Evolutionary conservation across 2,329 filamentous ascomycete species (phyloP), one percentile per base, ranked within the genome.

Genomic region (Cladosporium phlei): DNA sequence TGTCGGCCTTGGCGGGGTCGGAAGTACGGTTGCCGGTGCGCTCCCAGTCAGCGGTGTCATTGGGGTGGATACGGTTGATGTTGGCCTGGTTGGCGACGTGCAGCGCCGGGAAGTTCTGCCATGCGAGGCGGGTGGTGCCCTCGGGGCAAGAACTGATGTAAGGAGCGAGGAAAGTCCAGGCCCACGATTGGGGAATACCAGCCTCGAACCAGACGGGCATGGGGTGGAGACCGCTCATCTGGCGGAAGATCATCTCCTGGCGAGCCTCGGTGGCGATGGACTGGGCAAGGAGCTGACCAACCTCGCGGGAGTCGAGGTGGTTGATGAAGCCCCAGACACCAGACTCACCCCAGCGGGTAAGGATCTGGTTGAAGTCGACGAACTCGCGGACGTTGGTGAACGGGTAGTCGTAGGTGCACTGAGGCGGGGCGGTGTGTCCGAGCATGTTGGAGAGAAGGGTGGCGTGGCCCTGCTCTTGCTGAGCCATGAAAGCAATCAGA

Each of bases 341-440:
- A 9, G 83, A 78, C 64, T 93, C 87, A 38, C 86, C 86, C 66
- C 78, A 88, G 25, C 86, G 82, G 1, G 88, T 93, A n/a, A 93
- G 69, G 67, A 89, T 89, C 68, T 91, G 86, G 66, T 79, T 83
- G 69, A 93, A 93, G 70, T 93, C 87, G 58, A 93, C 73, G 60
- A 80, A 91, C 65, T 93, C 86, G 45, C 75, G 78, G 0, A 91
- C 81, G 24, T 79, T 89, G 46, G 70, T 78, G 61, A 80, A 86
- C 1, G 87, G 87, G 62, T 93, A 93, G 69, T 88, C 81, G 72
- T 94, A 94, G 0, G 77, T 82, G 70, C 87, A 93, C 63, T 88
- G 83, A 44, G 75, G 74, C 0, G 86, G 85, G 0, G 87, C 72
- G 46, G 69, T 84, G 49, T 79, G 65, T 8, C 88, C 87, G 1